Evolutionary conservation across 306 rosid species (phyloP).

Genomic region (Lagenaria siceraria): DNA sequence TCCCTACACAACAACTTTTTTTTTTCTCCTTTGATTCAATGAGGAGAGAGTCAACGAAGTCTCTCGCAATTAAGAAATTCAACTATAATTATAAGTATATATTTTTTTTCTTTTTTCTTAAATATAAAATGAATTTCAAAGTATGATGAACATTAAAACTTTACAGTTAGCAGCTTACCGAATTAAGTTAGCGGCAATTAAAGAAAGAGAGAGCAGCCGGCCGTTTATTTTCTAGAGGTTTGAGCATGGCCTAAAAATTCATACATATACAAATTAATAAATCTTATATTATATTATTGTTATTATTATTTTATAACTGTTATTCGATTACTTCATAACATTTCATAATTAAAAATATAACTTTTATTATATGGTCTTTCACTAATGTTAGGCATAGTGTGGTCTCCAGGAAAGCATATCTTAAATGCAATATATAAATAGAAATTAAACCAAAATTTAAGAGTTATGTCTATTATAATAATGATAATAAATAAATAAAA

Average conservation of each 20-base stretch:
- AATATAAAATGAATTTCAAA: neutral
- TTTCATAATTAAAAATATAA: neutral
- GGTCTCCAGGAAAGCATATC: neutral
- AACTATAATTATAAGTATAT: no score
- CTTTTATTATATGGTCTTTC: neutral
- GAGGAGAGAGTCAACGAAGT: no score
- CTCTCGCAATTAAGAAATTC: no score
- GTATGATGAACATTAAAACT: neutral
- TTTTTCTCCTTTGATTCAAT: no score
- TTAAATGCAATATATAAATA: neutral
- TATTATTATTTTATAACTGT: neutral
- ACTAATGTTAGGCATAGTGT: neutral
- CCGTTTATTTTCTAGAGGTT: no score
- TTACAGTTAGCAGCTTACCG: conserved; percentile 5
- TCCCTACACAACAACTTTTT: no score
- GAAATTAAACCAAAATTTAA: neutral
- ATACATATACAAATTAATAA: no score
- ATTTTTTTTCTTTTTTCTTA: no score
- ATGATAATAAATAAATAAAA: neutral
- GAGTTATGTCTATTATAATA: neutral
- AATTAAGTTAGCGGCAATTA: neutral
- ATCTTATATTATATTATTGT: no score
- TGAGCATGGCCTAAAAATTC: no score
- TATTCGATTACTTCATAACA: neutral
- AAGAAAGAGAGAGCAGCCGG: neutral